These are phyloP conservation scores for Globisporangium yorkense DNA, from an alignment of 352 stramenopile species.

Conservation along the genomic window DNA sequence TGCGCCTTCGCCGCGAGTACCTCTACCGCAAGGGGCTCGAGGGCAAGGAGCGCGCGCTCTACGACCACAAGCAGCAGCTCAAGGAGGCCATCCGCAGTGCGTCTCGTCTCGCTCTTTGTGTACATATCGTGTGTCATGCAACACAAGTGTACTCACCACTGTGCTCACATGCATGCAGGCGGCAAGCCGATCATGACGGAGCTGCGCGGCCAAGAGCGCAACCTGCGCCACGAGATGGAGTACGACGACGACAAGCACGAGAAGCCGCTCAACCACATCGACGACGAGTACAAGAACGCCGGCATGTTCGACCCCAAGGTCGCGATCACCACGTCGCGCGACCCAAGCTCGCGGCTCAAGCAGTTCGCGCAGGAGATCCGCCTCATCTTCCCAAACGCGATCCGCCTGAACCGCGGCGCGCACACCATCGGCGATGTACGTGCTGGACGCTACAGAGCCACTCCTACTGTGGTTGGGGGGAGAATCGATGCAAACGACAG, in stretches of 20 bases:
- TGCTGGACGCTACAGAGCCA: neutral
- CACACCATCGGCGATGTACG: slow-evolving; percentile 90
- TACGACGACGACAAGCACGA: slow-evolving; percentile 89
- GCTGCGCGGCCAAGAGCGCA: slow-evolving; percentile 91
- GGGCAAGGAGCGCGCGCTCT: slow-evolving; percentile 91
- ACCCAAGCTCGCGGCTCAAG: slow-evolving; percentile 96
- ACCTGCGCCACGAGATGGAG: slow-evolving; percentile 90
- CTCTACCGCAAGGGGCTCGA: slow-evolving; percentile 98
- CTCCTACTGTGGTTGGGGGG: no score
- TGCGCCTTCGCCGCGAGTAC: slow-evolving; percentile 98
- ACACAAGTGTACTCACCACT: neutral
- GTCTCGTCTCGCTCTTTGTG: slow-evolving; percentile 2
- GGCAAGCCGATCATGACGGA: slow-evolving; percentile 98
- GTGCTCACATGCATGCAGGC: slow-evolving; percentile 12
- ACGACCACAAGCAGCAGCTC: slow-evolving; percentile 97
- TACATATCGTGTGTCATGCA: no score
- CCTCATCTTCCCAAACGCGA: slow-evolving; percentile 97
- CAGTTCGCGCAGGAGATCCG: slow-evolving; percentile 99
- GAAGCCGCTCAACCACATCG: slow-evolving; percentile 89
- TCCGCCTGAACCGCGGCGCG: slow-evolving; percentile 95
- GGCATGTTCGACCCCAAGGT: slow-evolving; percentile 97
- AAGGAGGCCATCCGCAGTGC: slow-evolving; percentile 88
- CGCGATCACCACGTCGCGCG: slow-evolving; percentile 97
- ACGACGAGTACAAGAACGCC: slow-evolving; percentile 99
- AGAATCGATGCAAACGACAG: neutral